Evolutionary conservation across 169 alveolate species (phyloP).

Genomic region (Plasmodium knowlesi): DNA sequence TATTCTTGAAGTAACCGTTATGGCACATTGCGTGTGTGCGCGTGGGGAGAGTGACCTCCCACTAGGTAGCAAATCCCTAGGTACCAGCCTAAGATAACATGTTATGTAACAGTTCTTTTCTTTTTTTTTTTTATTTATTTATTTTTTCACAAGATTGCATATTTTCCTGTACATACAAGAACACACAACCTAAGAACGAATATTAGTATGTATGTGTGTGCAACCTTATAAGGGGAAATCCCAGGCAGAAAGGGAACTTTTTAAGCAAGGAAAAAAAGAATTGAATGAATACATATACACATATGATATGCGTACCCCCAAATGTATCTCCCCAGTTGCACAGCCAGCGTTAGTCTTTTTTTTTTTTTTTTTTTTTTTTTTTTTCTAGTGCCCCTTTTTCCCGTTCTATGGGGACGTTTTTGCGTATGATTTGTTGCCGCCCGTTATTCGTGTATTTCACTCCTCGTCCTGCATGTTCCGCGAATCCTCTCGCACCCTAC

Average conservation of each 20-base stretch:
- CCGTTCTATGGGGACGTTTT: neutral
- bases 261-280: neutral
- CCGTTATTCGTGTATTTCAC: neutral
- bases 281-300: neutral
- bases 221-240: neutral
- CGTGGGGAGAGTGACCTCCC: neutral
- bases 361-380: neutral
- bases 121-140: slow-evolving; percentile 3
- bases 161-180: slow-evolving; percentile 10
- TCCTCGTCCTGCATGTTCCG: neutral
- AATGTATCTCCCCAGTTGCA: neutral
- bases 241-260: neutral
- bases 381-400: neutral
- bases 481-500: neutral
- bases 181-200: neutral
- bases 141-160: neutral
- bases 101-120: neutral
- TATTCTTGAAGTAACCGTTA: neutral
- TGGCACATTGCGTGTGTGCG: neutral
- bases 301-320: neutral
- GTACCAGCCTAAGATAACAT: neutral
- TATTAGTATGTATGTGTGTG: neutral
- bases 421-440: neutral
- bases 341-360: neutral
- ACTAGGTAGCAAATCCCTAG: neutral